A percentile compares a stretch with the other conserved stretches of the same genome.
Evolutionary conservation across 2,329 filamentous ascomycete genomes (phyloP).

Genomic region (Talaromyces pinophilus): DNA sequence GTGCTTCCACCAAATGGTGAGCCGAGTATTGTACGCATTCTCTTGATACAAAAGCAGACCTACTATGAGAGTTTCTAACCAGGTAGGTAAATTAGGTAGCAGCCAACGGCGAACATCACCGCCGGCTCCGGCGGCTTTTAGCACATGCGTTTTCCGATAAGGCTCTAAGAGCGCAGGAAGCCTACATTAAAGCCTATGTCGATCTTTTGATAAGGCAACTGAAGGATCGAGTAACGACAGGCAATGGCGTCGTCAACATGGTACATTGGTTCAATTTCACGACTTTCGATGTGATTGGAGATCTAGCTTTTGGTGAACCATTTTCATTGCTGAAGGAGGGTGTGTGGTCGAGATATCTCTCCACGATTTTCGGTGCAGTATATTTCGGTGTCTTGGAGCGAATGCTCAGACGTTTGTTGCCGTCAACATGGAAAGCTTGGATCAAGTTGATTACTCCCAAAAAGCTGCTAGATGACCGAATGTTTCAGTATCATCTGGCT

Average conservation of each 20-base stretch:
- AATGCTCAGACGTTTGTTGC: background rate
- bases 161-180: conserved; percentile 32
- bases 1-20: conserved; percentile 1
- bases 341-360: conserved; percentile 44
- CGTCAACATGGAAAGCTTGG: background rate
- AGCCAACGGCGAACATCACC: conserved; percentile 30
- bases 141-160: conserved; percentile 37
- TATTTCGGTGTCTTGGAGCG: background rate
- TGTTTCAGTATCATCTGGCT: conserved; percentile 26
- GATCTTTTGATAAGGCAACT: conserved; percentile 32
- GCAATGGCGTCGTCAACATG: conserved; percentile 32
- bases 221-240: conserved; percentile 9
- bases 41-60: background rate
- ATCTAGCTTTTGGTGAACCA: conserved; percentile 44
- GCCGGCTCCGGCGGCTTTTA: conserved; percentile 32
- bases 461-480: conserved; percentile 25
- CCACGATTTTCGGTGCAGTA: conserved; percentile 32
- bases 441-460: conserved; percentile 25
- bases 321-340: conserved; percentile 42
- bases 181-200: conserved; percentile 26
- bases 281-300: conserved; percentile 47
- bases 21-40: background rate
- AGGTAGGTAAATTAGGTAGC: conserved; percentile 1
- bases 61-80: background rate
- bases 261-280: conserved; percentile 39